phyloP scores from a whole-genome alignment of 148 eudicot genomes.

The Silene uniflora region DNA sequence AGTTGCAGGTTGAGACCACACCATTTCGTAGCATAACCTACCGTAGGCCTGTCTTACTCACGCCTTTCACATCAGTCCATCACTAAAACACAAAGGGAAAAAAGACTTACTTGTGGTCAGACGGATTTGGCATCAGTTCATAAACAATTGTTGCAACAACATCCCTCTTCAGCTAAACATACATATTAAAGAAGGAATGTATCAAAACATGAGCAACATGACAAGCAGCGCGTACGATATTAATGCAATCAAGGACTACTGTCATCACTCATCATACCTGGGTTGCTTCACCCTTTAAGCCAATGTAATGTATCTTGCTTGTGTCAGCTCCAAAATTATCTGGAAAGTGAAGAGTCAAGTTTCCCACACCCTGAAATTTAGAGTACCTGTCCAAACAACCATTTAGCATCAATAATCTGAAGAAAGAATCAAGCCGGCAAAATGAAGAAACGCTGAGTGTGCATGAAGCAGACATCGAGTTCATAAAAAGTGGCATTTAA shows the following conservation, averaged over 20 bases:
- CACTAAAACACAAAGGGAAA: not conserved
- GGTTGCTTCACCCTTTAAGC: conserved; percentile 96
- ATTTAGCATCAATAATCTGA: conserved; percentile 8
- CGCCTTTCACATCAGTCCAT: not conserved
- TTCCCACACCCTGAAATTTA: conserved; percentile 90
- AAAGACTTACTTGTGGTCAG: conserved; percentile 91
- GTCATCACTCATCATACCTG: conserved; percentile 55
- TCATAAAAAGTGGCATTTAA: not conserved
- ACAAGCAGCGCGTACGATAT: not conserved
- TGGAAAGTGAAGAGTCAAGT: conserved; percentile 90
- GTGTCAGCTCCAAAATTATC: conserved; percentile 89
- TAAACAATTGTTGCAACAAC: conserved; percentile 90
- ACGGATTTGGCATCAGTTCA: conserved; percentile 93
- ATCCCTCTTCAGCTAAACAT: conserved; percentile 86
- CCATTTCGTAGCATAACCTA: not conserved
- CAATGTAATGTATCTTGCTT: conserved; percentile 88
- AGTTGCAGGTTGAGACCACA: not conserved
- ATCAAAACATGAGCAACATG: conserved; percentile 1
- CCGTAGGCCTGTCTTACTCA: not conserved
- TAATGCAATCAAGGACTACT: not conserved
- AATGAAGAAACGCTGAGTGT: not conserved
- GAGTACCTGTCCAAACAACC: conserved; percentile 59
- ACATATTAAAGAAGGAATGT: conserved; percentile 2
- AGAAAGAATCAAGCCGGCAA: conserved; percentile 1
- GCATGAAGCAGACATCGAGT: not conserved